Conservation (phyloP, 2,329 filamentous ascomycete genomes). For the Clarireedia hainanense region DNA sequence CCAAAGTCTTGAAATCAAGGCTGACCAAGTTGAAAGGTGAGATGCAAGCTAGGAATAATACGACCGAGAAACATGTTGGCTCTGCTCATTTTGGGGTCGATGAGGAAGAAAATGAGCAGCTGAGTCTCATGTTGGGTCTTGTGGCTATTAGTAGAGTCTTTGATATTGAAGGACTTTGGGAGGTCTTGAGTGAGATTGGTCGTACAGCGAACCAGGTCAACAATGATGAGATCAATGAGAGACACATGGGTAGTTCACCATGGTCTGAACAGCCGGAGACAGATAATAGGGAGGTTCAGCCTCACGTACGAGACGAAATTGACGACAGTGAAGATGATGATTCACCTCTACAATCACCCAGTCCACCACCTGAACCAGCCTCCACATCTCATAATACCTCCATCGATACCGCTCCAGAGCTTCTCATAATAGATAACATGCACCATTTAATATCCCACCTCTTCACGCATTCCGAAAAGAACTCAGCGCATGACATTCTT, state of each 20-base stretch:
- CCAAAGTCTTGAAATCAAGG: constrained; percentile 20
- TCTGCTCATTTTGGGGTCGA: background rate
- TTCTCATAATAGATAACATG: constrained; percentile 50
- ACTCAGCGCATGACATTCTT: constrained; percentile 43
- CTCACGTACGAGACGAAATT: constrained; percentile 21
- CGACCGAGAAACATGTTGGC: background rate
- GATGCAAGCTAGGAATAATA: background rate
- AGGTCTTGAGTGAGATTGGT: constrained; percentile 44
- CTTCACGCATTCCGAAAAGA: constrained; percentile 38
- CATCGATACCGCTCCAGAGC: constrained; percentile 24
- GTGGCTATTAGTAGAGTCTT: constrained; percentile 50
- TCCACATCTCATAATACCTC: background rate
- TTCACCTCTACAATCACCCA: background rate
- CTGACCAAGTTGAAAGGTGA: constrained; percentile 1
- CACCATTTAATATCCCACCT: constrained; percentile 43
- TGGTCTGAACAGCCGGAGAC: background rate
- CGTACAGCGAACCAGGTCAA: background rate
- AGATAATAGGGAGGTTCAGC: background rate
- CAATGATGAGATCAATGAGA: background rate
- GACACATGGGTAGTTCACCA: background rate
- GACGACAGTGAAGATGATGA: constrained; percentile 37
- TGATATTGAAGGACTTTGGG: constrained; percentile 49
- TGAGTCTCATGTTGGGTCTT: constrained; percentile 34
- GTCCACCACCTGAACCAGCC: too few relatives aligned
- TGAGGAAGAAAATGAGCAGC: constrained; percentile 10